Percentiles rank a stretch among this genome's conserved stretches.
These are phyloP conservation scores for Trichopus zeylanicus DNA, from an alignment of 116 monocot species.

Conservation along the genomic window DNA sequence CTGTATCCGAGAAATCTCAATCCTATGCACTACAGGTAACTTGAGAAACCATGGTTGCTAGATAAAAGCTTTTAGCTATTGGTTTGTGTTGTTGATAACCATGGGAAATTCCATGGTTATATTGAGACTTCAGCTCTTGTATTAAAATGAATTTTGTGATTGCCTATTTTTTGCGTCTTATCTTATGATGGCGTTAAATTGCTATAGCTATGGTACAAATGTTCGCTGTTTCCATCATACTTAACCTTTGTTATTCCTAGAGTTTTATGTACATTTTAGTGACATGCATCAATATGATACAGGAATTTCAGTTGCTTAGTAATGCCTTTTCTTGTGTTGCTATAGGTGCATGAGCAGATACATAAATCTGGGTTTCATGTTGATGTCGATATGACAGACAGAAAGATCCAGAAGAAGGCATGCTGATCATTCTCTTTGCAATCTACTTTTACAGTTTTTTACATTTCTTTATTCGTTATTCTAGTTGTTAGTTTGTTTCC, in stretches of 20 bases:
- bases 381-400: constrained; percentile 53
- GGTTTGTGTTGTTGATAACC: neutral
- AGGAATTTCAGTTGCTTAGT: neutral
- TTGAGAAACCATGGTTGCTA: neutral
- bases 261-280: no score
- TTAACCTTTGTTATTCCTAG: no score
- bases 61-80: no score
- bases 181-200: no score
- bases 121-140: no score
- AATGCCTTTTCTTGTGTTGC: neutral
- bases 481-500: neutral
- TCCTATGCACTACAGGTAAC: constrained; percentile 36
- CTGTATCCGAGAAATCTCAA: constrained; percentile 66
- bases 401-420: constrained; percentile 75
- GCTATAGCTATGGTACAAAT: no score
- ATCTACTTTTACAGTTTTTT: neutral
- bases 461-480: neutral
- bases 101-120: no score
- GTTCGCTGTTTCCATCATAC: no score
- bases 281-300: neutral
- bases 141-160: no score
- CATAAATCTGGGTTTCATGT: constrained; percentile 78
- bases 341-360: constrained; percentile 63
- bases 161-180: no score
- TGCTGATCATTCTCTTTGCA: neutral